Evolutionary conservation across 352 stramenopile species (phyloP).

Genomic region (Peronospora destructor): DNA sequence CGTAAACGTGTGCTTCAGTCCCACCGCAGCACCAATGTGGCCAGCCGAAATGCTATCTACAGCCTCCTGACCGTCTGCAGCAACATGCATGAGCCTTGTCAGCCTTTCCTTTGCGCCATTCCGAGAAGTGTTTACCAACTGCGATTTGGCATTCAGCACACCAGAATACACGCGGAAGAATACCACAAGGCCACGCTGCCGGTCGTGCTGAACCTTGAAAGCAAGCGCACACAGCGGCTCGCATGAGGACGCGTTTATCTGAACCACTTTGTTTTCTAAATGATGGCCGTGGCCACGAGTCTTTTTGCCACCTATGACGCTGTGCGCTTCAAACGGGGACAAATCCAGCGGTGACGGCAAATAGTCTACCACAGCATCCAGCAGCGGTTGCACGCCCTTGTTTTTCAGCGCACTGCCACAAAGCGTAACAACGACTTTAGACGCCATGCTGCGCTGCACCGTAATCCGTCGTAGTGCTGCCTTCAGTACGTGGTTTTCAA

Average conservation of each 20-base stretch:
- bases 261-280: constrained; percentile 19
- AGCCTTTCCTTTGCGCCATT: constrained; percentile 49
- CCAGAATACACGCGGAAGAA: constrained; percentile 94
- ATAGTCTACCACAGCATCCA: constrained; percentile 97
- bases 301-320: constrained; percentile 36
- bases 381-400: constrained; percentile 92
- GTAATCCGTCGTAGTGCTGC: constrained; percentile 59
- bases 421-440: constrained; percentile 44
- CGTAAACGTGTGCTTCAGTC: constrained; percentile 88
- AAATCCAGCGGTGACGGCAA: constrained; percentile 92
- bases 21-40: constrained; percentile 89
- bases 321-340: constrained; percentile 53
- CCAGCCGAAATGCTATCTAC: constrained; percentile 81
- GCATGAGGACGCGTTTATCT: constrained; percentile 31
- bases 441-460: constrained; percentile 36
- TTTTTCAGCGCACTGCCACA: constrained; percentile 74
- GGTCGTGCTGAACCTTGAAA: constrained; percentile 80
- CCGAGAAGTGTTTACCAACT: constrained; percentile 70
- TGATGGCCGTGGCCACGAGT: constrained; percentile 7
- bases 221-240: constrained; percentile 53
- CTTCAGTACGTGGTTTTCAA: constrained; percentile 42
- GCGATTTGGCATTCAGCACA: constrained; percentile 70
- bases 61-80: constrained; percentile 85
- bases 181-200: constrained; percentile 68
- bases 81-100: constrained; percentile 83